A percentile compares a stretch with the other conserved stretches of the same genome.
Evolutionary conservation across 768 basidiomycete genomes (phyloP).

Genomic region (Kwoniella mangroviensis): DNA sequence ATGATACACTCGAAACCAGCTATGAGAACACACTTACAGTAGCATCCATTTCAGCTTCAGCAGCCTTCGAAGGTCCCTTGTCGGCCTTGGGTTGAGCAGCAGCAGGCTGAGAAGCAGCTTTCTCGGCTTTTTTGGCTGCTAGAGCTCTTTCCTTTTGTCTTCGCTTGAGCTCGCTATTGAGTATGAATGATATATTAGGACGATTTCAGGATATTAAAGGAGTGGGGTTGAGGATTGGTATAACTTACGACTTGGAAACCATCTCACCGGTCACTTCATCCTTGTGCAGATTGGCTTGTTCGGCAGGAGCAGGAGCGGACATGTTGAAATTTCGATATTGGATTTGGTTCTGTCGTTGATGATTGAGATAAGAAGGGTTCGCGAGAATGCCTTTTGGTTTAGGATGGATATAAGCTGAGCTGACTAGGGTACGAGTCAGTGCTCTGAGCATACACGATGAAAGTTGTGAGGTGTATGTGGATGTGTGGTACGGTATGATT

Average conservation of each 20-base stretch:
- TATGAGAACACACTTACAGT: conserved; percentile 67
- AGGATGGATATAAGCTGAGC: not conserved
- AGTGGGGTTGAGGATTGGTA: not conserved
- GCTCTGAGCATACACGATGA: conserved; percentile 26
- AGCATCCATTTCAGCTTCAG: conserved; percentile 85
- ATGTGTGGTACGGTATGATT: not conserved
- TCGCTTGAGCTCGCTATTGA: conserved; percentile 84
- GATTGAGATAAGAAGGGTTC: not conserved
- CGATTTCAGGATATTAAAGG: conserved; percentile 44
- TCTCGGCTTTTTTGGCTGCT: conserved; percentile 76
- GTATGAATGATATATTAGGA: conserved; percentile 14
- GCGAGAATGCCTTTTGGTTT: not conserved
- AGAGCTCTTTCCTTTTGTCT: conserved; percentile 79
- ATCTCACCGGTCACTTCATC: conserved; percentile 83
- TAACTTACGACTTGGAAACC: conserved; percentile 86
- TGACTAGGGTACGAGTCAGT: conserved; percentile 14
- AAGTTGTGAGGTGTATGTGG: not conserved
- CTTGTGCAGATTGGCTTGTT: conserved; percentile 56
- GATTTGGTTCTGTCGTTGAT: not conserved
- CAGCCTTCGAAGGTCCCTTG: conserved; percentile 56
- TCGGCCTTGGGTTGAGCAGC: conserved; percentile 50
- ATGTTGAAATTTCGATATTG: conserved; percentile 39
- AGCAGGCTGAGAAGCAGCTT: conserved; percentile 60
- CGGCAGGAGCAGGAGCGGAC: conserved; percentile 51
- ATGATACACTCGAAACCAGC: too few relatives aligned